Conservation (phyloP, 306 rosid genomes). For the Sindora glabra region DNA sequence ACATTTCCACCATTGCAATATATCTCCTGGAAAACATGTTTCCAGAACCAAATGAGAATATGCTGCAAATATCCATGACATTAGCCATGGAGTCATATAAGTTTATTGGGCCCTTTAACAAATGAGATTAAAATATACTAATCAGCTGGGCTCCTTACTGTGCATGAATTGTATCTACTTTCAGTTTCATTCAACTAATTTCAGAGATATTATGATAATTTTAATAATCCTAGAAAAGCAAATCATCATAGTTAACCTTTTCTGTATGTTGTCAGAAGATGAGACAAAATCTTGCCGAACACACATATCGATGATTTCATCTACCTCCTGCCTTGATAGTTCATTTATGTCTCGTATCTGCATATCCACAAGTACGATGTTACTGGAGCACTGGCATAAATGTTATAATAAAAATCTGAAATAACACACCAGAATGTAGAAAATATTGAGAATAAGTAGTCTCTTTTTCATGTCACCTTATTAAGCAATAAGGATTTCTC, state of each 20-base stretch:
- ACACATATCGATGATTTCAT: constrained; percentile 70
- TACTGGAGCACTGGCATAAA: background rate
- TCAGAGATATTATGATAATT: background rate
- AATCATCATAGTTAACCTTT: constrained; percentile 35
- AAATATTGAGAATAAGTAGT: background rate
- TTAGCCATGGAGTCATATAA: background rate
- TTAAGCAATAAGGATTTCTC: constrained; percentile 68
- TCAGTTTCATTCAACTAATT: background rate
- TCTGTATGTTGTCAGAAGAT: constrained; percentile 78
- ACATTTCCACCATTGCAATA: constrained; percentile 90
- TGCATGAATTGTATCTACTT: background rate
- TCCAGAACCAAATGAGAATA: constrained; percentile 3
- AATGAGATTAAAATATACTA: constrained; percentile 2
- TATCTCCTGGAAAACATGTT: constrained; percentile 64
- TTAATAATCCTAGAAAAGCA: constrained; percentile 1
- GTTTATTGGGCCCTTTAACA: background rate
- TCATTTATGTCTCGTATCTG: constrained; percentile 91
- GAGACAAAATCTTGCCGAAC: constrained; percentile 47
- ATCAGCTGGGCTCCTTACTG: background rate
- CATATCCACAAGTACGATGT: background rate
- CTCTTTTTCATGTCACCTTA: constrained; percentile 42
- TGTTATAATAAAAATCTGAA: background rate
- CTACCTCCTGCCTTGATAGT: constrained; percentile 87
- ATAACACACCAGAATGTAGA: background rate
- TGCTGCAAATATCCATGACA: too few species aligned